Percentiles rank a stretch among this genome's conserved stretches.
Evolutionary conservation across 345 rosid genomes (phyloP).

Genomic region (Psidium guajava): DNA sequence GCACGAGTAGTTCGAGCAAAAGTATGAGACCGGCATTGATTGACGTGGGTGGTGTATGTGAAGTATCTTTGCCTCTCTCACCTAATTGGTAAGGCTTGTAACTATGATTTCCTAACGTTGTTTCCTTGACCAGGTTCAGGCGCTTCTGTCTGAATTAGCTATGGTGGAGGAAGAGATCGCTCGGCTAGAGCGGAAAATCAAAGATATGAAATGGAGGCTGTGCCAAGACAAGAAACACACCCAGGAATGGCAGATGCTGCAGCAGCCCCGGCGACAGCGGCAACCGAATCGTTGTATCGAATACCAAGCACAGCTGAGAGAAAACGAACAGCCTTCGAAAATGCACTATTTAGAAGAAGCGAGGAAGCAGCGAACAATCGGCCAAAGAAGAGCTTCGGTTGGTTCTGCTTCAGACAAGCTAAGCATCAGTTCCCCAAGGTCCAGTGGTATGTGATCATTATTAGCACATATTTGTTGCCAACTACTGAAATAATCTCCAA

Average conservation of each 20-base stretch:
- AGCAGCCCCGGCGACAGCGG: conserved; percentile 10
- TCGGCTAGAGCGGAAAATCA: conserved; percentile 59
- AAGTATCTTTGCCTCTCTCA: not conserved
- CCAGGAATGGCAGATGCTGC: conserved; percentile 29
- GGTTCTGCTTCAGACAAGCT: conserved; percentile 50
- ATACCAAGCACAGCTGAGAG: not conserved
- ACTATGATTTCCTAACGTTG: not conserved
- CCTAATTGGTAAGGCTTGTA: not conserved
- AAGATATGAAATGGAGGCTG: conserved; percentile 50
- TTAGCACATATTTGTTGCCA: not conserved
- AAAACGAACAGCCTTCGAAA: conserved; percentile 28
- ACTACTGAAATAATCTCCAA: not conserved
- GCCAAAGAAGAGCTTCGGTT: conserved; percentile 46
- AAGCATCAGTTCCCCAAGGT: conserved; percentile 28
- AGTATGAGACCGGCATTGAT: not conserved
- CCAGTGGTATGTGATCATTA: conserved; percentile 23
- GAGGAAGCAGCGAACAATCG: conserved; percentile 22
- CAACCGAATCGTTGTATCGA: conserved; percentile 13
- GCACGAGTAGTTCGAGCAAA: too few species aligned
- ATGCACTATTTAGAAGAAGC: conserved; percentile 35
- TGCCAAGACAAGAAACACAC: conserved; percentile 45
- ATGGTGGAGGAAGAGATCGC: conserved; percentile 67
- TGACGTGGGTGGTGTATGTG: not conserved
- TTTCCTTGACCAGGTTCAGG: conserved; percentile 32
- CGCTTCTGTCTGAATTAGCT: conserved; percentile 52